Conservation (phyloP, 2,329 filamentous ascomycete genomes). For the Simplicillium sp. region DNA sequence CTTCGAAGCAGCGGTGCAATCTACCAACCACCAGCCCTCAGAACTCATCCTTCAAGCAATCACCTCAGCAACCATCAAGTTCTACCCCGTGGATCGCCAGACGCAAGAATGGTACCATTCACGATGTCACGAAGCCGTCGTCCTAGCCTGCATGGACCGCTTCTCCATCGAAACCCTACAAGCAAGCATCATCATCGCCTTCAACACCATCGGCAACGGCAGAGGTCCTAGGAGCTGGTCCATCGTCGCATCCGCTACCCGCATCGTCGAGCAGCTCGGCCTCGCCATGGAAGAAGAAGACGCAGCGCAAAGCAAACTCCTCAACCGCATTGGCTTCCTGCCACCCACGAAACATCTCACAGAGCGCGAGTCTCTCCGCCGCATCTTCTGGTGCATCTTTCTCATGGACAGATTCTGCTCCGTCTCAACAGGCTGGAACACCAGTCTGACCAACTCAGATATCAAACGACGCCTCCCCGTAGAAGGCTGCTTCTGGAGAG, state of each 20-base stretch:
- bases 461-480: conserved; percentile 23
- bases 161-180: conserved; percentile 22
- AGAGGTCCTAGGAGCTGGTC: conserved; percentile 8
- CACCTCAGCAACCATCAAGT: conserved; percentile 6
- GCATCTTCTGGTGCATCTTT: conserved; percentile 27
- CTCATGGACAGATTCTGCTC: conserved; percentile 22
- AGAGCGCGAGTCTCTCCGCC: conserved; percentile 20
- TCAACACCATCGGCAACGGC: conserved; percentile 14
- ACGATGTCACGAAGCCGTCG: conserved; percentile 7
- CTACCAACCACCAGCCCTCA: conserved; percentile 2
- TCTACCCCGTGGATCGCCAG: conserved; percentile 5
- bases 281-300: conserved; percentile 14
- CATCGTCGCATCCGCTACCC: conserved; percentile 7
- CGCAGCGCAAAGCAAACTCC: conserved; percentile 9
- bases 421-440: conserved; percentile 25
- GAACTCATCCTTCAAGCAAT: conserved; percentile 6
- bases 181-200: conserved; percentile 22
- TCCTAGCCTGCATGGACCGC: conserved; percentile 6
- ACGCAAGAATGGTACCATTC: conserved; percentile 6
- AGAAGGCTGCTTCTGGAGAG: conserved; percentile 23
- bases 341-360: conserved; percentile 14
- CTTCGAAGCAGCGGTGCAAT: conserved; percentile 3
- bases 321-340: conserved; percentile 11
- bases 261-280: conserved; percentile 12
- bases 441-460: conserved; percentile 22